Percentiles rank a stretch among this genome's conserved stretches.
phyloP scores from a whole-genome alignment of 352 stramenopile species.

The Phytophthora fragariae region DNA sequence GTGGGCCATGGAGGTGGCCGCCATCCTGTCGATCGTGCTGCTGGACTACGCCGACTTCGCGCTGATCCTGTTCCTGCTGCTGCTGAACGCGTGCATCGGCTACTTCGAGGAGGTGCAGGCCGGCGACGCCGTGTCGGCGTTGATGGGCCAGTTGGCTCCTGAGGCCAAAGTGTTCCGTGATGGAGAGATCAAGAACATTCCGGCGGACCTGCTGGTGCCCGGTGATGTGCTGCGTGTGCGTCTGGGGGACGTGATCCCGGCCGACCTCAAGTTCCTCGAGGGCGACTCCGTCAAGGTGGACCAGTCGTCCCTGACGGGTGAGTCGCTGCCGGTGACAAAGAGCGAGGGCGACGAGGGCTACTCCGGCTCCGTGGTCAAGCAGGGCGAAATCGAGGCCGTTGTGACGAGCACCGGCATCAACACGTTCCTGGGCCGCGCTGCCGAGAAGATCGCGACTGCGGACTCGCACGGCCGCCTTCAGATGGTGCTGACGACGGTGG shows the following conservation, averaged over 20 bases:
- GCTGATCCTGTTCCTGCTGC: constrained; percentile 66
- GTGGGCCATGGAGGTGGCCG: constrained; percentile 78
- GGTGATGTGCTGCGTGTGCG: constrained; percentile 73
- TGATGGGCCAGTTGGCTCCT: constrained; percentile 82
- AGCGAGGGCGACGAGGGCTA: constrained; percentile 72
- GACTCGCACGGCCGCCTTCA: constrained; percentile 84
- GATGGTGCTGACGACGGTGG: constrained; percentile 92
- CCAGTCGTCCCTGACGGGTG: constrained; percentile 92
- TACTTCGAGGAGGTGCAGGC: constrained; percentile 84
- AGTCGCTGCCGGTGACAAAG: constrained; percentile 93
- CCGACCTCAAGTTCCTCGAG: constrained; percentile 87
- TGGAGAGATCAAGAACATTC: constrained; percentile 65
- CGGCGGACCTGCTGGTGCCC: constrained; percentile 64
- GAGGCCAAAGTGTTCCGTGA: constrained; percentile 83
- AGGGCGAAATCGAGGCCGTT: constrained; percentile 81
- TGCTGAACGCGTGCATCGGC: constrained; percentile 74
- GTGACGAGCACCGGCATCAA: constrained; percentile 56
- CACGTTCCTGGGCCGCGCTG: constrained; percentile 91
- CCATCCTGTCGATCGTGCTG: constrained; percentile 70
- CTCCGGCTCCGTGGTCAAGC: constrained; percentile 82
- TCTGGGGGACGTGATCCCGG: constrained; percentile 91
- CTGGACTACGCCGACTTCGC: constrained; percentile 75
- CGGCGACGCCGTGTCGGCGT: constrained; percentile 81
- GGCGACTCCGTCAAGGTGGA: constrained; percentile 84
- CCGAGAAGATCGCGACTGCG: constrained; percentile 70